Evolutionary conservation across 2,329 filamentous ascomycete genomes (phyloP), one percentile per base, ranked within the genome.

Genomic region (Cadophora luteo-olivacea): DNA sequence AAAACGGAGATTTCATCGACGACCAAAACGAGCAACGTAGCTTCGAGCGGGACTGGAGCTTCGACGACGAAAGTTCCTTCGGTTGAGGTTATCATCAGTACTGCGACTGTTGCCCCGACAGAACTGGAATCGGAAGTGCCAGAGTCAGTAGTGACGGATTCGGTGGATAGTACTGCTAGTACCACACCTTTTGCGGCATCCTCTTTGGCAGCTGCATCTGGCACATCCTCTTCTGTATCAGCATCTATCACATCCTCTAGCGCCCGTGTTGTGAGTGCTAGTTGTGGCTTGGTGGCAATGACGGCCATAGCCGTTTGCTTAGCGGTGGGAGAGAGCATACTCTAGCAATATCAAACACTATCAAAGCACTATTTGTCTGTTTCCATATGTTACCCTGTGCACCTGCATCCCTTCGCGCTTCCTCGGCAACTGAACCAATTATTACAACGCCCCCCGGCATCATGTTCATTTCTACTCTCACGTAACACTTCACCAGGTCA

Each of bases 161-260:
- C 52, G 52, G 52, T 55, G 52, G 29, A n/a, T 16, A n/a, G 25
- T 55, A n/a, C 52, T 12, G 52, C 16, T 32, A 55, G 52, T 16
- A 33, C 25, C 11, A 54, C 25, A 7, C 25, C 25, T 0, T 54
- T 54, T 32, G 51, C 16, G 52, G 16, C n/a, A n/a, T 55, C 33
- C 25, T 41, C 33, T 58, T 38, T 19, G 25, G 33, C n/a, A 8
- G 25, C 33, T 60, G 22, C n/a, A 2, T 41, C 57, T 45, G 33
- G 33, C 19, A 58, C 55, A 25, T 41, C 32, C 6, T 8, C 57
- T 41, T 11, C 57, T 60, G n/a, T 22, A 16, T 8, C 55, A 22
- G 36, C 55, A n/a, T 14, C 16, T 29, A 60, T 22, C 33, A 45
- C 33, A 19, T 9, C 36, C 11, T 60, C 57, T 2, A 7, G 57